phyloP scores from a whole-genome alignment of 129 eudicot genomes.

The Flaveria bidentis region DNA sequence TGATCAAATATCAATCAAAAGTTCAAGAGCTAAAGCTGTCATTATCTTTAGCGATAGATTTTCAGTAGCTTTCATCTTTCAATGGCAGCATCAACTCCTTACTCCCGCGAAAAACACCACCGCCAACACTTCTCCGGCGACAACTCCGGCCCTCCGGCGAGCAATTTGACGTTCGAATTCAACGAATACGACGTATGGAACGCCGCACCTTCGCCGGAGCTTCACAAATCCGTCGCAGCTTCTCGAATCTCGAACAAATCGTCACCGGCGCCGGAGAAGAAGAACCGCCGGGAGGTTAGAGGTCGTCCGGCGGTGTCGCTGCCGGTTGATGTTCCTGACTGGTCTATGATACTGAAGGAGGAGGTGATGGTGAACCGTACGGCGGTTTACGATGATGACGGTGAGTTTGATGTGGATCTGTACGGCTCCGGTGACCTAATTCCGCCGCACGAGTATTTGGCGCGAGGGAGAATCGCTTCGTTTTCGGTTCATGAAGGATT shows the following conservation, averaged over 20 bases:
- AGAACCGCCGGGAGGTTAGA: conserved; percentile 23
- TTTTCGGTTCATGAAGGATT: conserved; percentile 83
- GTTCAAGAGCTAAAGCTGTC: not conserved
- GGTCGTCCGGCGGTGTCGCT: conserved; percentile 47
- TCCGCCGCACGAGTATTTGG: conserved; percentile 89
- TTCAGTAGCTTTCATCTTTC: not conserved
- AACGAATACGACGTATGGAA: conserved; percentile 72
- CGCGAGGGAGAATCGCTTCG: conserved; percentile 69
- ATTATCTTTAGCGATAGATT: conserved; percentile 11
- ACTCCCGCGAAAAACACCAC: conserved; percentile 50
- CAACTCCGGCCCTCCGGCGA: conserved; percentile 51
- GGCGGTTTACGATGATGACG: conserved; percentile 40
- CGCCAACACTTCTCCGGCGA: conserved; percentile 61
- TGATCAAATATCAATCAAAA: not conserved
- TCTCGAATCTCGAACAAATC: conserved; percentile 41
- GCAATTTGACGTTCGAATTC: conserved; percentile 48
- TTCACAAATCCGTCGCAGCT: conserved; percentile 35
- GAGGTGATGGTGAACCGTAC: conserved; percentile 50
- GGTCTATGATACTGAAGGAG: conserved; percentile 62
- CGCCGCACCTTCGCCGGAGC: conserved; percentile 58
- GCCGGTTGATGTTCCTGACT: conserved; percentile 75
- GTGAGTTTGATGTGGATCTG: conserved; percentile 45
- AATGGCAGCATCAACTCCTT: conserved; percentile 66
- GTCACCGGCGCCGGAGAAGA: conserved; percentile 31
- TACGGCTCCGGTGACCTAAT: conserved; percentile 50